Base-by-base conservation (phyloP, 1,284 basidiomycete species). In the Entoloma clypeatum region DNA sequence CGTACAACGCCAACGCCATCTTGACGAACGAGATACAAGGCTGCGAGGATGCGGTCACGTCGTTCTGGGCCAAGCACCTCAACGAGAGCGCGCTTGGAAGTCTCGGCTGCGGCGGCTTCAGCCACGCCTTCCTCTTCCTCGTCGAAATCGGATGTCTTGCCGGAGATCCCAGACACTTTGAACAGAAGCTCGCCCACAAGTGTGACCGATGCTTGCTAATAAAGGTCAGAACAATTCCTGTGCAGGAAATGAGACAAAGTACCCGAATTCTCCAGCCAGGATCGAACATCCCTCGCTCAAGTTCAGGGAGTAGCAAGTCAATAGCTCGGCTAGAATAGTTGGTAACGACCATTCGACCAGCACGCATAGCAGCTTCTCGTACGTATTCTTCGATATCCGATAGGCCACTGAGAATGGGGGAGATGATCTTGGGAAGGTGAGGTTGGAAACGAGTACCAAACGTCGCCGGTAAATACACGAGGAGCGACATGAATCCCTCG, bases 281-380 rank as follows among this genome's bases (percentile, higher is more conserved):
- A 64, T 98, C 94, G 62, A 98, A 94, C 80, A 99, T 91, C 5
- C 94, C 93, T 36, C 77, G 79, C 64, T 99, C 94, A 35, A 99
- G 79, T 62, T 98, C 93, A 3, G 95, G 96, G 19, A 99, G 70
- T 4, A 99, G 74, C 21, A 99, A 72, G 52, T 99, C 95, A 43
- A 99, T 91, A 3, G 96, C 95, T 60, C 84, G 89, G 59, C 61
- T 79, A 18, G 92, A 89, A 68, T 99, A 97, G 65, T 97, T 97
- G 46, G 85, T 87, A 49, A 99, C 92, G 54, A 99, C 88, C 94
- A 99, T 99, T 52, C 95, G 79, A 48, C 95, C 95, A n/a, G 96
- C 95, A 26, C 92, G 81, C 94, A 99, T 97, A 4, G 95, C 94
- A 10, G 95, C 94, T 50, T 97, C 92, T 32, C 93, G 77, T 5